Conservation (phyloP, 1,284 basidiomycete genomes). For the Ceratobasidium sp. region DNA sequence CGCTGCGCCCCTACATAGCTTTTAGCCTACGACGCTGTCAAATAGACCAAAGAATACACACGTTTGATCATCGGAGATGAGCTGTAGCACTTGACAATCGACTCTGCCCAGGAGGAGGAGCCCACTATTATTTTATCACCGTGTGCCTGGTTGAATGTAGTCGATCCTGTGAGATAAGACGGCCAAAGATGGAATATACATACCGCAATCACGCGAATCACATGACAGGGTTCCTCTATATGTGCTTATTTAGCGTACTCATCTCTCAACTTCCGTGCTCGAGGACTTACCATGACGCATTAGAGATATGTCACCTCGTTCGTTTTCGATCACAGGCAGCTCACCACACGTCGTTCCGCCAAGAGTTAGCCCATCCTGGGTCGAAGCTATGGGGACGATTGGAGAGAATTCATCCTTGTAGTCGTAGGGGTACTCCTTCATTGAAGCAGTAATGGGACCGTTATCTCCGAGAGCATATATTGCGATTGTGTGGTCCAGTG, state of each 20-base stretch:
- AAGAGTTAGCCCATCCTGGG: neutral
- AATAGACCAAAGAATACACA: neutral
- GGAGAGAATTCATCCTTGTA: neutral
- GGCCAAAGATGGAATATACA: neutral
- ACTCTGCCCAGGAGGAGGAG: neutral
- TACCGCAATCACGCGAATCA: neutral
- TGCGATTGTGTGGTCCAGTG: neutral
- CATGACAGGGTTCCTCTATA: neutral
- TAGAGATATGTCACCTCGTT: neutral
- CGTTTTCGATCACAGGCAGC: neutral
- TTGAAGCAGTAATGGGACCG: neutral
- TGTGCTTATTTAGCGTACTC: too few species aligned
- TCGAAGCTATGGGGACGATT: neutral
- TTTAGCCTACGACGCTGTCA: too few species aligned
- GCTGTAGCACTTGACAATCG: neutral
- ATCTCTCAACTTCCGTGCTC: neutral
- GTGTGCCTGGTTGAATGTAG: neutral
- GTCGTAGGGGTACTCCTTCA: constrained; percentile 4
- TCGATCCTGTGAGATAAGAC: neutral
- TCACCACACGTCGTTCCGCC: neutral
- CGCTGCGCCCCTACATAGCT: too few species aligned
- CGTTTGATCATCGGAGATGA: neutral
- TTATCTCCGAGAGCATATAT: neutral
- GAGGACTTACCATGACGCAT: neutral
- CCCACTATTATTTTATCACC: neutral